These are phyloP conservation scores for Dictyostelium purpureum DNA, from an alignment of 78 protist species.

Conservation along the genomic window DNA sequence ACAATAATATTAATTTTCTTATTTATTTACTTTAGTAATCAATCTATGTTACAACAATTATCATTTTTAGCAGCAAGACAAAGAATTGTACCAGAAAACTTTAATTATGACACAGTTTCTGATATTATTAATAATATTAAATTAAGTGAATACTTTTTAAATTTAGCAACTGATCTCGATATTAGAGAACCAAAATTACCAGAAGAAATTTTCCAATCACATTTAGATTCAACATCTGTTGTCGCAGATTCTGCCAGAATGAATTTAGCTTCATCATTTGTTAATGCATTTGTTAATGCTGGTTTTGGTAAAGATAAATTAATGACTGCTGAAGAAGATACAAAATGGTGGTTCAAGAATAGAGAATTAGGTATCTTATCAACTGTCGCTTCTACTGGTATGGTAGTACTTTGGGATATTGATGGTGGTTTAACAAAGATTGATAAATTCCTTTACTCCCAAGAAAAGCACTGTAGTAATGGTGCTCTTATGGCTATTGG, in stretches of 20 bases:
- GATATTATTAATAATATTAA: conserved; percentile 85
- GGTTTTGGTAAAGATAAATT: conserved; percentile 96
- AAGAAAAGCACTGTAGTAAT: conserved; percentile 92
- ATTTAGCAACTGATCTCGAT: conserved; percentile 96
- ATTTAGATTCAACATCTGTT: conserved; percentile 57
- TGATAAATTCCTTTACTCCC: conserved; percentile 88
- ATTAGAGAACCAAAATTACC: conserved; percentile 96
- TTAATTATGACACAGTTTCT: conserved; percentile 37
- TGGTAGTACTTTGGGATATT: conserved; percentile 96
- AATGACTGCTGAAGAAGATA: conserved; percentile 88
- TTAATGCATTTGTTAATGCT: conserved; percentile 97
- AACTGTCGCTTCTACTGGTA: conserved; percentile 98
- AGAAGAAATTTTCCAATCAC: conserved; percentile 97
- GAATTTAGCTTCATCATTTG: conserved; percentile 96
- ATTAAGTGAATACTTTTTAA: conserved; percentile 86
- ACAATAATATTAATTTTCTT: background rate
- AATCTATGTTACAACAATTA: conserved; percentile 85
- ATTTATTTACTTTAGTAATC: background rate
- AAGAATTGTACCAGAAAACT: conserved; percentile 44
- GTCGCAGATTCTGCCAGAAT: conserved; percentile 88
- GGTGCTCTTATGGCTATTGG: conserved; percentile 98
- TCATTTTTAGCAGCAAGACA: conserved; percentile 89
- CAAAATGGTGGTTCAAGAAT: conserved; percentile 93
- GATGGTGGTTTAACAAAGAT: conserved; percentile 92
- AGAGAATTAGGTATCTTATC: conserved; percentile 95